These are phyloP conservation scores for Stachybotrys elegans DNA, from an alignment of 2,329 filamentous ascomycete species.

Conservation along the genomic window DNA sequence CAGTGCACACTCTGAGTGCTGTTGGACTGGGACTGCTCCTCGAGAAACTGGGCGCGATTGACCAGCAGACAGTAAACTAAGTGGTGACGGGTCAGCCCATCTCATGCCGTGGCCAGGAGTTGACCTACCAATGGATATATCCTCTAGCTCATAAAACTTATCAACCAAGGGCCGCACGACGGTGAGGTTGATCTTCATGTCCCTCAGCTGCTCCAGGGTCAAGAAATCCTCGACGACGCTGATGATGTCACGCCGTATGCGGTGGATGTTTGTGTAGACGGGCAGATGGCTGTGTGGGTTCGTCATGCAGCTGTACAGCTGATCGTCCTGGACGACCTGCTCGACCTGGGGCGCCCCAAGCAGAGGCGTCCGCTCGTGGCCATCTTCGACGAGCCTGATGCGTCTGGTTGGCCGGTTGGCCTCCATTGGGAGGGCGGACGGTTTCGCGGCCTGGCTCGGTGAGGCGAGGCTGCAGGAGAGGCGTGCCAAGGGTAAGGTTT, in stretches of 20 bases:
- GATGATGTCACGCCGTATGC: conserved; percentile 59
- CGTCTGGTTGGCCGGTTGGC: conserved; percentile 23
- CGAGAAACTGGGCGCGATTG: conserved; percentile 73
- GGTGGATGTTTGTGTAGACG: conserved; percentile 74
- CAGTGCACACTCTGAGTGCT: conserved; percentile 79
- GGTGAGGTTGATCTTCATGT: conserved; percentile 75
- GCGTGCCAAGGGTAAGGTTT: too few relatives aligned
- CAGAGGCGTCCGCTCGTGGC: conserved; percentile 29
- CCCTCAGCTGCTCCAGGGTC: conserved; percentile 70
- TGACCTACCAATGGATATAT: conserved; percentile 66
- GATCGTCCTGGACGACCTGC: conserved; percentile 23
- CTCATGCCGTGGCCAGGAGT: background rate
- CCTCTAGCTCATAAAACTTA: conserved; percentile 71
- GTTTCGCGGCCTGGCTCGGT: background rate
- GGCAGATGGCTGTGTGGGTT: conserved; percentile 60
- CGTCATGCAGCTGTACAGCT: conserved; percentile 47
- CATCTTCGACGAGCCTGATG: conserved; percentile 4
- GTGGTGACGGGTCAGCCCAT: conserved; percentile 6
- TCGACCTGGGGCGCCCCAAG: conserved; percentile 22
- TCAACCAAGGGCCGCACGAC: conserved; percentile 80
- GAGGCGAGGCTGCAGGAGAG: too few relatives aligned
- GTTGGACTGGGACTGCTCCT: conserved; percentile 69
- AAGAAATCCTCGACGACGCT: conserved; percentile 58
- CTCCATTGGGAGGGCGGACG: conserved; percentile 18
- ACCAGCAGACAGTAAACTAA: conserved; percentile 78